Conservation (phyloP, 1,139 yeast genomes). For the Zygosaccharomyces sapae region DNA sequence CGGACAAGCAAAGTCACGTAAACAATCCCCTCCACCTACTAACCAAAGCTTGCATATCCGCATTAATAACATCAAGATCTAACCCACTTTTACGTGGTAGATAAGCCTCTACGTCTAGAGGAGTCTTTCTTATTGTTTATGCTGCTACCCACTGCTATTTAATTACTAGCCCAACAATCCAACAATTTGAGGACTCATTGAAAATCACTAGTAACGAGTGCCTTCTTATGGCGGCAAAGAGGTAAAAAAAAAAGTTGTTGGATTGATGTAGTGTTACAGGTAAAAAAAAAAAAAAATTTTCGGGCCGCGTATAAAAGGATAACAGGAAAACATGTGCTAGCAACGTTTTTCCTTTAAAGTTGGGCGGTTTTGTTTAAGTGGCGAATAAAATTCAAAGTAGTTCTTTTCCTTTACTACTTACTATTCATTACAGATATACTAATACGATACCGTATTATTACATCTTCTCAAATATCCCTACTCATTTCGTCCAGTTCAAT, state of each 20-base stretch:
- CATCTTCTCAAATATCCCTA: neutral
- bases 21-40: neutral
- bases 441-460: neutral
- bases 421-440: neutral
- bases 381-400: neutral
- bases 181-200: neutral
- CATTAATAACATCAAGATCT: neutral
- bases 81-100: no score
- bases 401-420: neutral
- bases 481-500: neutral
- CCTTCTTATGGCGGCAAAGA: conserved; percentile 1
- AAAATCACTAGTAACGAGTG: neutral
- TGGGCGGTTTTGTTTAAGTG: conserved; percentile 6
- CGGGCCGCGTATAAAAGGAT: conserved; percentile 6
- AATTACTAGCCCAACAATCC: neutral
- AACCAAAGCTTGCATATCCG: neutral
- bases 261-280: conserved; percentile 4
- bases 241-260: conserved; percentile 3
- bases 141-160: neutral
- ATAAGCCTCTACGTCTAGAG: neutral
- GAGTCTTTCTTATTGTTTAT: neutral
- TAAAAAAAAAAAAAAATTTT: conserved; percentile 2
- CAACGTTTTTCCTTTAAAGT: conserved; percentile 2
- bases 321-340: conserved; percentile 4
- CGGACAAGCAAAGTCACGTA: neutral